Conservation (phyloP, 805 yeast species). For the Peterozyma toletana region DNA sequence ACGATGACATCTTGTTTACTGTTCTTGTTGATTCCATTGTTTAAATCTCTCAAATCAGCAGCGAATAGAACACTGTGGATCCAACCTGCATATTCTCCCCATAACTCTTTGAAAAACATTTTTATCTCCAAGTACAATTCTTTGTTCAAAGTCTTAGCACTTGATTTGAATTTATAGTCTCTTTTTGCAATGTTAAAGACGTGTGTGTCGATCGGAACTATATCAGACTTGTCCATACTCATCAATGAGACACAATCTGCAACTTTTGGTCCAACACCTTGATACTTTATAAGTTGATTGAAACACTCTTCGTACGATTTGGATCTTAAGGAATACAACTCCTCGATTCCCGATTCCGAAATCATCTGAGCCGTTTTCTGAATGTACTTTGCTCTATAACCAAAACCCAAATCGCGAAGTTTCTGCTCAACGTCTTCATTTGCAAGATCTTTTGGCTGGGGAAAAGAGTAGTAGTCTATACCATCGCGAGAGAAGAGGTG, state of each 20-base stretch:
- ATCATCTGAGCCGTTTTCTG: conserved; percentile 65
- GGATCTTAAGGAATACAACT: conserved; percentile 35
- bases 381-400: conserved; percentile 88
- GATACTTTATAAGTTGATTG: conserved; percentile 50
- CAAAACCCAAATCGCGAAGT: conserved; percentile 59
- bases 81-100: conserved; percentile 98
- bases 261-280: conserved; percentile 96
- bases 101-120: conserved; percentile 49
- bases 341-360: conserved; percentile 24
- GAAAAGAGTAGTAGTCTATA: conserved; percentile 63
- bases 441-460: conserved; percentile 49
- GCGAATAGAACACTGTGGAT: conserved; percentile 94
- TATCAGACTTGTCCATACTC: conserved; percentile 79
- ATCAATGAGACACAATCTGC: conserved; percentile 94
- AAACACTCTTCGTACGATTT: conserved; percentile 46
- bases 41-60: conserved; percentile 67
- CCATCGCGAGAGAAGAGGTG: conserved; percentile 32
- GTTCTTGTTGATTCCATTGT: conserved; percentile 51
- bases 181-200: conserved; percentile 84
- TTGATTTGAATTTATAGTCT: conserved; percentile 55
- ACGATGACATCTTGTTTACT: conserved; percentile 8
- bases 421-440: conserved; percentile 16
- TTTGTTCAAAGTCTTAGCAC: conserved; percentile 38
- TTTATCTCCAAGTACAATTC: conserved; percentile 51
- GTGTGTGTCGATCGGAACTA: conserved; percentile 95